phyloP scores from a whole-genome alignment of 495 filamentous ascomycete genomes.

The Massariosphaeria phaeospora region DNA sequence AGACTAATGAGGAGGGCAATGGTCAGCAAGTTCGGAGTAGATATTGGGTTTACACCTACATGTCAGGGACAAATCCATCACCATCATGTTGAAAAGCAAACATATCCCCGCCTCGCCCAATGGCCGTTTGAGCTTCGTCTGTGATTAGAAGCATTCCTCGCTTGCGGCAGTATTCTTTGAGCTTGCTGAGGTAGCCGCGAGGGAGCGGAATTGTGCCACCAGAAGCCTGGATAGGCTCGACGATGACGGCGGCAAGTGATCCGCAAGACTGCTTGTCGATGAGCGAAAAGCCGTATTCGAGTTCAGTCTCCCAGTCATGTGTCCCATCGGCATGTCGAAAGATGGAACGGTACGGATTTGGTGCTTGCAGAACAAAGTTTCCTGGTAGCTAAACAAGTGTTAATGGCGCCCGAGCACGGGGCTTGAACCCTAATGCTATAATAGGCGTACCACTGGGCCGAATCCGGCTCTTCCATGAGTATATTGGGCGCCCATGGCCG shows the following conservation, averaged over 20 bases:
- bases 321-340: constrained; percentile 49
- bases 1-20: too few relatives aligned
- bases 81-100: constrained; percentile 49
- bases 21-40: too few relatives aligned
- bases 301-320: constrained; percentile 55
- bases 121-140: constrained; percentile 54
- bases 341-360: constrained; percentile 51
- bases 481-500: constrained; percentile 46
- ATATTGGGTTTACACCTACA: too few relatives aligned
- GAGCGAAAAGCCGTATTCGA: constrained; percentile 52
- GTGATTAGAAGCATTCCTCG: constrained; percentile 52
- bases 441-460: constrained; percentile 41
- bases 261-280: constrained; percentile 51
- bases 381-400: constrained; percentile 41
- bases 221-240: constrained; percentile 50
- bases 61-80: constrained; percentile 49
- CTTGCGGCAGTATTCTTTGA: constrained; percentile 47
- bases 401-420: too few relatives aligned
- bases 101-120: constrained; percentile 50
- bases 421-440: too few relatives aligned
- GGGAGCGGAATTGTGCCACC: constrained; percentile 50
- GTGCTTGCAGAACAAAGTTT: constrained; percentile 48
- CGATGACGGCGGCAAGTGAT: constrained; percentile 52
- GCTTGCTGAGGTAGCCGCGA: constrained; percentile 45
- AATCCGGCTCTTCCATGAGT: constrained; percentile 45